Base-by-base conservation (phyloP, 768 basidiomycete species). In the Podaxis sp. region DNA sequence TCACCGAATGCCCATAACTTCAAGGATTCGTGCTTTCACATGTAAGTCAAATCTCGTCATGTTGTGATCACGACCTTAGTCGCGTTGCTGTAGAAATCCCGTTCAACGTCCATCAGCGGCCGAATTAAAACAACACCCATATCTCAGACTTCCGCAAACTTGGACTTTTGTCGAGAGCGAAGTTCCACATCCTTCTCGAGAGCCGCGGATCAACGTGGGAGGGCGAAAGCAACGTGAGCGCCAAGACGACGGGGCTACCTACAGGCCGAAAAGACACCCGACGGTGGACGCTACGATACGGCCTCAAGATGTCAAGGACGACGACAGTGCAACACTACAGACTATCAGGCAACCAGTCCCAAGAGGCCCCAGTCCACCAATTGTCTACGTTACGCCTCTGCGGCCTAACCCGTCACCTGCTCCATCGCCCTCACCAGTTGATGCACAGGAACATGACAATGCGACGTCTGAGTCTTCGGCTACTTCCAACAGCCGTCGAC, bases 11-110 rank as follows among this genome's bases (percentile, higher is more conserved):
- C 90, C 2, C 75, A 84, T 61, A 85, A 92, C 66, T 95, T 97
- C 70, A 80, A 92, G 59, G 76, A 80, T 20, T 82, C 83, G 67
- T 96, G 94, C 74, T 93, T 96, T 66, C 83, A 89, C 20, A 80
- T 84, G 91, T 90, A 72, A 66, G 84, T 73, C 12, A 54, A 12
- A 8, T 62, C 37, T 58, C 8, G 28, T 33, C 28, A 49, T 44
- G 50, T 33, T 58, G 26, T 59, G 38, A 26, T 13, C 2, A 1
- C 22, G 13, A 56, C 20, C 40, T 53, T 20, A 51, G 36, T 62
- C 52, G 10, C 37, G 40, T 36, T 48, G 60, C 63, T 64, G 17
- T 61, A 91, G 89, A 60, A 80, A 93, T 68, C 91, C 93, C 12
- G 77, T 82, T 40, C 77, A 86, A 58, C 87, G 94, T 51, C 87